Evolutionary conservation across 352 stramenopile genomes (phyloP), one percentile per base, ranked within the genome.

Genomic region (Phytophthora multivora): DNA sequence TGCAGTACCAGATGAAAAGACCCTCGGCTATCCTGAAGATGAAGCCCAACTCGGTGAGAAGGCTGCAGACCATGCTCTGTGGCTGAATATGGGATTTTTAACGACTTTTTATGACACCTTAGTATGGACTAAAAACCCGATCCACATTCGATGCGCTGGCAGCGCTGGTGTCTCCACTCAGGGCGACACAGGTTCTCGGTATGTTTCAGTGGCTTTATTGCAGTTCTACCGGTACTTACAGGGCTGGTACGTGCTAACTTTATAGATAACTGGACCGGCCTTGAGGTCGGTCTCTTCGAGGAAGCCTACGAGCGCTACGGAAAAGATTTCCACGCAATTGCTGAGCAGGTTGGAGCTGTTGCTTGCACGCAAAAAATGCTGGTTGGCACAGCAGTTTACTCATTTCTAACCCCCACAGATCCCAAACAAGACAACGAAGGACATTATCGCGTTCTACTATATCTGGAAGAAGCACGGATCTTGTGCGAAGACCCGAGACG

Each of bases 381-480:
- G 5, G 7, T 12, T 36, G 13, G 1, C 50, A 28, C 10, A 23
- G 18, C 25, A 8, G 19, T 42, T 30, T 21, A n/a, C 26, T 57
- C 13, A 47, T 18, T 47, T n/a, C 10, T 60, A n/a, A 25, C 28
- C 45, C 5, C 43, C 13, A 25, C 39, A 94, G 87, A 69, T 96
- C 9, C 63, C 73, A 8, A 65, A 71, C 15, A 96, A 96, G 57
- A 75, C 49, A 0, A 69, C 80, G 7, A 81, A 82, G 25, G 77
- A 95, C 45, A 78, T 75, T 15, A 87, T 96, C 23, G 77, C 75
- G 10, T 87, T 94, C 25, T 96, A 95, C 49, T 96, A 96, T 52
- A 73, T 93, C 25, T 96, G 88, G 88, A 96, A 96, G 50, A 93
- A 90, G 49, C 80, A 90, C 28, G 81, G 81, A 4, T 79, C 75